Base-by-base conservation (phyloP, 768 basidiomycete species). In the Amanita brunnescens region DNA sequence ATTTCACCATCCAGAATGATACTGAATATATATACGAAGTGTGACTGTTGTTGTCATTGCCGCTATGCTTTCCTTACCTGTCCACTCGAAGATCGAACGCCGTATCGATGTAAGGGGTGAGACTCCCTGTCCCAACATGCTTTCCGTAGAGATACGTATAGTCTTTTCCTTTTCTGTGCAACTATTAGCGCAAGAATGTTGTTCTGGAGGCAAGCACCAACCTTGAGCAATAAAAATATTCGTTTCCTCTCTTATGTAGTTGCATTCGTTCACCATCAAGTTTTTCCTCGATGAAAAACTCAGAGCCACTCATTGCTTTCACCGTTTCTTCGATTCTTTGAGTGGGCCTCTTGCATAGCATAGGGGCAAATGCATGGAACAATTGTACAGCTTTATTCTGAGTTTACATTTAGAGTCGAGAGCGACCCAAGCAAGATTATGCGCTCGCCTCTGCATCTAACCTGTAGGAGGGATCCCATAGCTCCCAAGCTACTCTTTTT, bases 1-100 rank as follows among this genome's bases (percentile, higher is more conserved):
- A 99, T 98, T 65, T 99, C 96, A 0, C 96, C 96, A 58, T 99
- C 96, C 12, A 99, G 66, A 42, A 98, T 90, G 58, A 95, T 85
- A 45, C 95, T 97, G 10, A 34, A 40, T 30, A 3, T 20, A 35
- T 14, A 23, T 3, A 23, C 21, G 29, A 12, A 41, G 29, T 47
- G 18, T 41, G 24, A 41, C 48, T 23, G 26, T 13, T 16, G 16
- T 23, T 4, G 18, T 16, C 14, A 30, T 29, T 10, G 16, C 38
- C 29, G 38, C 30, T n/a, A 13, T 60, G 26, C 3, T 29, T 29
- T 29, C 62, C 91, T 58, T 55, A 96, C 95, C 93, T 87, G 3
- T 86, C 80, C 3, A 97, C 76, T 3, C 85, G 77, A 1, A 74
- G 61, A 57, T 88, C 79, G 56, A 99, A 90, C 0, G 85, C 86